A percentile compares a stretch with the other conserved stretches of the same genome.
These are phyloP conservation scores for Claviceps humidiphila DNA, from an alignment of 2,329 filamentous ascomycete species.

Conservation along the genomic window DNA sequence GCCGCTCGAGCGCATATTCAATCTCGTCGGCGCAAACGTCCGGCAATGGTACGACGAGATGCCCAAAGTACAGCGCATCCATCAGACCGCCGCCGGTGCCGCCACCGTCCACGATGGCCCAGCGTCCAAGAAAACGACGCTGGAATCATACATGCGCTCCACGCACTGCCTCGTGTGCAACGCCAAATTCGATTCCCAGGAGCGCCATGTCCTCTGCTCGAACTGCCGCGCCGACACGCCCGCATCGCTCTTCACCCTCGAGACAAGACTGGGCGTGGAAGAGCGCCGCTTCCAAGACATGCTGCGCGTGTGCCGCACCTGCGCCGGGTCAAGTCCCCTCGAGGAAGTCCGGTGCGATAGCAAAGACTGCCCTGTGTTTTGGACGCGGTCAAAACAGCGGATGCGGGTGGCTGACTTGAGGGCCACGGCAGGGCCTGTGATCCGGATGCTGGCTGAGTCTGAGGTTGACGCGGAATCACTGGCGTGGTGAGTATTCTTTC, in stretches of 20 bases:
- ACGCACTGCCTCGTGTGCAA: slow-evolving; percentile 66
- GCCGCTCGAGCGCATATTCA: slow-evolving; percentile 90
- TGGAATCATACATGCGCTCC: slow-evolving; percentile 88
- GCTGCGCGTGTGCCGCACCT: slow-evolving; percentile 63
- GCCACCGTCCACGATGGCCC: slow-evolving; percentile 6
- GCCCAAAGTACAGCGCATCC: slow-evolving; percentile 74
- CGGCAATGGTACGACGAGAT: slow-evolving; percentile 90
- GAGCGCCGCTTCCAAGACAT: slow-evolving; percentile 54
- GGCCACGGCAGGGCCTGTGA: slow-evolving; percentile 17
- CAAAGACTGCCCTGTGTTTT: slow-evolving; percentile 87
- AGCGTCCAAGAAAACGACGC: slow-evolving; percentile 47
- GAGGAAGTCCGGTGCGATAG: slow-evolving; percentile 82
- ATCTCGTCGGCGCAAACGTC: slow-evolving; percentile 85
- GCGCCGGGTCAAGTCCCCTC: slow-evolving; percentile 56
- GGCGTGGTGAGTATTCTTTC: slow-evolving; percentile 17
- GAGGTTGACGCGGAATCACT: slow-evolving; percentile 14
- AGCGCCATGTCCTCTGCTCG: slow-evolving; percentile 37
- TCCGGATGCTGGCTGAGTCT: slow-evolving; percentile 17
- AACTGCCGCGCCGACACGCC: slow-evolving; percentile 42
- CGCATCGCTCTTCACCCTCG: slow-evolving; percentile 50
- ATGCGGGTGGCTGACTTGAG: slow-evolving; percentile 31
- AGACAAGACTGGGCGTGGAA: slow-evolving; percentile 44
- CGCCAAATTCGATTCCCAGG: slow-evolving; percentile 13
- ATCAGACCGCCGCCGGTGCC: slow-evolving; percentile 15
- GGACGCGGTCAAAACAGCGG: slow-evolving; percentile 54